Evolutionary conservation across 2,329 filamentous ascomycete genomes (phyloP), one percentile per base, ranked within the genome.

Genomic region (Hymenoscyphus albidus): DNA sequence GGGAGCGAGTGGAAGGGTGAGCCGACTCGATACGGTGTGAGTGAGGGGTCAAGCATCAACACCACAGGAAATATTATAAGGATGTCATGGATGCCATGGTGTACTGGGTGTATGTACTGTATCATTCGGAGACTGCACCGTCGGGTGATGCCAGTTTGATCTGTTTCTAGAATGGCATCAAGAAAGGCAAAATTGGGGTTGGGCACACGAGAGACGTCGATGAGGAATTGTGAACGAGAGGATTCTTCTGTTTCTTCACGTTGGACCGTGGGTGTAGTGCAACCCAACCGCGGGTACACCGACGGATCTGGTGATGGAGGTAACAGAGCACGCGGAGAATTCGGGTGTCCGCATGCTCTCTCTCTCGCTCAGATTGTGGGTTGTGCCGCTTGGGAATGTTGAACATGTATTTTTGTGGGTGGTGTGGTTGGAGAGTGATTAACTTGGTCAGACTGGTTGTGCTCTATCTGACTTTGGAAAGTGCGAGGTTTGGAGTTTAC

Each of bases 271-370:
- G 18, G 44, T 27, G 18, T 54, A 22, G 48, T 54, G 18, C 18
- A 5, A 54, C 48, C 48, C 48, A 54, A 54, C 48, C 10, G 18
- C 18, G 48, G 48, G 44, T 51, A 12, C 48, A 54, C 48, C 48
- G 48, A 54, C 18, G 48, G 59, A 58, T 64, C 69, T 68, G 65
- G 62, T 67, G 67, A 68, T 67, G 64, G 59, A 31, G 32, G 60
- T 40, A 62, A 62, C 60, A 48, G 48, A 55, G 51, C 60, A 62
- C 60, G 63, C 65, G 68, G 69, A 71, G 65, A 67, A 65, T 68
- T 70, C 69, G 69, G 69, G 51, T 65, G 65, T 64, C 63, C 65
- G 69, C 66, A 68, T 70, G 65, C 42, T 65, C 57, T 31, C 32
- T 57, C 14, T 22, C 38, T 61, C 62, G 58, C 40, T 59, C 56